These are phyloP conservation scores for Thymus quinquecostatus DNA, from an alignment of 257 asterid genomes.

Conservation along the genomic window DNA sequence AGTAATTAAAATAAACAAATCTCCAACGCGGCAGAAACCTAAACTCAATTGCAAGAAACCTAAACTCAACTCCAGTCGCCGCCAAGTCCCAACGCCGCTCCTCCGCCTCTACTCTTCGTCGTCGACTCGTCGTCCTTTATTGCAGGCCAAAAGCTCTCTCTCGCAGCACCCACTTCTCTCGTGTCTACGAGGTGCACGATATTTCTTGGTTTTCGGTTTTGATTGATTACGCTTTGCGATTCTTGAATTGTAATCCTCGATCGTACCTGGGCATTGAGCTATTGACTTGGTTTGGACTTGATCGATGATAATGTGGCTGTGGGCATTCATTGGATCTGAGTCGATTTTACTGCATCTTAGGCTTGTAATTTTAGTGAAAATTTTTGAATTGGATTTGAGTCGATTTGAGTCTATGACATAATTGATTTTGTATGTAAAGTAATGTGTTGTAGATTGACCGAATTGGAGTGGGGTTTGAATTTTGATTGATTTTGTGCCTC, in stretches of 20 bases:
- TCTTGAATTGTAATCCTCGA: slow-evolving; percentile 7
- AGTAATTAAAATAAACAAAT: too few relatives aligned
- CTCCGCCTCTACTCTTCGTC: too few relatives aligned
- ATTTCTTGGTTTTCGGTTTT: slow-evolving; percentile 10
- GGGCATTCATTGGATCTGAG: background rate
- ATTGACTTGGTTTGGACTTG: slow-evolving; percentile 21
- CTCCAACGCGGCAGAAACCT: too few relatives aligned
- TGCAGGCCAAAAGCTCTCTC: too few relatives aligned
- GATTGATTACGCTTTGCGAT: background rate
- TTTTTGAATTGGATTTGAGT: slow-evolving; percentile 3
- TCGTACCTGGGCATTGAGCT: slow-evolving; percentile 12
- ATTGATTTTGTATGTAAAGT: slow-evolving; percentile 7
- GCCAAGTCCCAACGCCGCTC: too few relatives aligned
- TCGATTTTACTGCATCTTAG: background rate
- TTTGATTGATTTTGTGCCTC: too few relatives aligned
- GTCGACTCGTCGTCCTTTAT: too few relatives aligned
- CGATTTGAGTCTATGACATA: background rate
- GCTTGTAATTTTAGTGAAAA: background rate
- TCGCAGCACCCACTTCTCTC: slow-evolving; percentile 52
- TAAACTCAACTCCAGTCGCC: too few relatives aligned
- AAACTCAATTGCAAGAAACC: too few relatives aligned
- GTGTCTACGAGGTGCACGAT: slow-evolving; percentile 50
- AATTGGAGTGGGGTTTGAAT: too few relatives aligned
- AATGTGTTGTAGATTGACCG: too few relatives aligned
- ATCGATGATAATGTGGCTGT: background rate